Base-by-base conservation (phyloP, 2,329 filamentous ascomycete species). In the Xylaria sp. region DNA sequence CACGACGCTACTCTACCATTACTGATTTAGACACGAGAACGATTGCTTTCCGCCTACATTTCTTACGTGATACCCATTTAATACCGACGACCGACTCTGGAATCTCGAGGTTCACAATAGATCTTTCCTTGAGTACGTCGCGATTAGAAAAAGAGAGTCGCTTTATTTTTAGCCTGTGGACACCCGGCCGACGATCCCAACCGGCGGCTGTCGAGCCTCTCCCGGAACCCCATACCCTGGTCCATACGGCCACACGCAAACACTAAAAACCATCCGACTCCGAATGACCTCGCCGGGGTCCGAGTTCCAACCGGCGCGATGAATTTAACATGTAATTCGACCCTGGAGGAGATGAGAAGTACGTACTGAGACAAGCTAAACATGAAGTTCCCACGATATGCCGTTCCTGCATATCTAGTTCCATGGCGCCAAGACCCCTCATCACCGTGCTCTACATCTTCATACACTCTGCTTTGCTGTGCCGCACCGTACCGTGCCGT, bases 281-380 rank as follows among this genome's bases (percentile, higher is more conserved):
- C 50, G 39, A 38, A 17, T 37, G 37, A 20, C 42, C 19, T 39
- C 44, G 13, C 19, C 38, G 24, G 51, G 29, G 17, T 44, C 59
- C n/a, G 63, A 69, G 46, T 63, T 60, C 11, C 57, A 68, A 48
- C 60, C 67, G 40, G 63, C 67, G n/a, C 63, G 63, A 60, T 64
- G 56, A 71, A 70, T 60, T 59, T 65, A 61, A 70, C 67, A 63
- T 71, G 69, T 46, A 71, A 71, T 61, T 69, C 69, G 37, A 71
- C 69, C 39, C 48, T 71, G 65, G 69, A 71, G 64, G 65, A 69
- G 9, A 57, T 69, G 65, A 62, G 63, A 54, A 70, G 69, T 71
- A 66, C 43, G 68, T 69, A 56, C 46, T 47, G 42, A 54, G 39
- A 60, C 20, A 63, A 59, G 46, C 59, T n/a, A n/a, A n/a, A n/a